These are phyloP conservation scores for Akanthomyces dipterigenus DNA, from an alignment of 2,329 filamentous ascomycete genomes.

Conservation along the genomic window DNA sequence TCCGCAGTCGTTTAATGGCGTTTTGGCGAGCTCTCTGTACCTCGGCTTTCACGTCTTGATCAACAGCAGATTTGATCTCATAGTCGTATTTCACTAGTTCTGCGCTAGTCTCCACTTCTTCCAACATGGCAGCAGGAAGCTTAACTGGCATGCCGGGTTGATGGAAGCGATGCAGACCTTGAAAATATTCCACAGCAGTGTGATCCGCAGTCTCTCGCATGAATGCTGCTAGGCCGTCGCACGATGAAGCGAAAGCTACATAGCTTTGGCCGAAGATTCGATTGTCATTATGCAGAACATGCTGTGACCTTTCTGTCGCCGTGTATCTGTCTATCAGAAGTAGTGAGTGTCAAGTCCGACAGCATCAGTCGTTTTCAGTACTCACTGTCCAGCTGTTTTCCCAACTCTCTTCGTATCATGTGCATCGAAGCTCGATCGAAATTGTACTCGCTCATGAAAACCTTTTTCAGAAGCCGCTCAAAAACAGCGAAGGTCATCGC, in stretches of 20 bases:
- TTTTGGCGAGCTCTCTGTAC: background rate
- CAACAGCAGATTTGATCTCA: background rate
- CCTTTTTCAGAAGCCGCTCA: background rate
- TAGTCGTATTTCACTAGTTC: background rate
- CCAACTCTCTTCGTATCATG: conserved; percentile 1
- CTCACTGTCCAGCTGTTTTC: conserved; percentile 3
- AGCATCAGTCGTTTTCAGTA: background rate
- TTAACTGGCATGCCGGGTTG: conserved; percentile 1
- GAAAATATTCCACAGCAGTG: background rate
- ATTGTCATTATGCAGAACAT: conserved; percentile 2
- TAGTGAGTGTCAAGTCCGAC: background rate
- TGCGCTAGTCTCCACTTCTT: background rate
- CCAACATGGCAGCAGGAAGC: background rate
- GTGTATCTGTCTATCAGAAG: background rate
- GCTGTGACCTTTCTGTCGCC: background rate
- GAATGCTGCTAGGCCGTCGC: background rate
- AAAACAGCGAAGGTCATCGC: background rate
- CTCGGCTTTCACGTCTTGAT: background rate
- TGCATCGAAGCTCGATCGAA: background rate
- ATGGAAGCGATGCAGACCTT: conserved; percentile 1
- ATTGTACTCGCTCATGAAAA: conserved; percentile 1
- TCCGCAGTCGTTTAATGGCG: background rate
- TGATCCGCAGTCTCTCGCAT: background rate
- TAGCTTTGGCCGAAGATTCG: conserved; percentile 7
- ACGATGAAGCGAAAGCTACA: background rate